A percentile compares a stretch with the other conserved stretches of the same genome.
These are phyloP conservation scores for Trifolium subterraneum DNA, from an alignment of 306 rosid species.

Conservation along the genomic window DNA sequence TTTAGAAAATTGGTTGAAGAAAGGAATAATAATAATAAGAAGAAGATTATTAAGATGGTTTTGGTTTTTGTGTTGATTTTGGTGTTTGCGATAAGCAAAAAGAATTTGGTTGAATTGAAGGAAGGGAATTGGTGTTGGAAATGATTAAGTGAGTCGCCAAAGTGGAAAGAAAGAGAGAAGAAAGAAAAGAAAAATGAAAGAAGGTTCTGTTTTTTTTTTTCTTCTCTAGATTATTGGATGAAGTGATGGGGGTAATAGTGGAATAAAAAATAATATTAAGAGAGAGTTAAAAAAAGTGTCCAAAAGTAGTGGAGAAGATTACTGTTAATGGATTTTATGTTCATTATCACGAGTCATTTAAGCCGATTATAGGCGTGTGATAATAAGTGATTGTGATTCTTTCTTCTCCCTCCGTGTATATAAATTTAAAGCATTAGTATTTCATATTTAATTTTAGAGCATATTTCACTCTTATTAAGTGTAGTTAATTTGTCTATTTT, in stretches of 20 bases:
- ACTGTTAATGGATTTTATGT: too few species aligned
- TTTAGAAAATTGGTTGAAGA: neutral
- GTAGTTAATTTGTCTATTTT: too few species aligned
- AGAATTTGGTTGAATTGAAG: neutral
- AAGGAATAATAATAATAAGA: neutral
- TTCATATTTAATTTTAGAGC: too few species aligned
- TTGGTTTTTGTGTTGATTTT: neutral
- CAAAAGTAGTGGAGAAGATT: too few species aligned
- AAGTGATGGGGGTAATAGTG: neutral
- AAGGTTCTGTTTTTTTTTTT: neutral
- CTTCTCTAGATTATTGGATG: neutral
- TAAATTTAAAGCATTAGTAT: too few species aligned
- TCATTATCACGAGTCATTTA: too few species aligned
- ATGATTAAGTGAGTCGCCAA: neutral
- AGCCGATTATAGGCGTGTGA: too few species aligned
- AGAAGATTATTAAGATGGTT: neutral
- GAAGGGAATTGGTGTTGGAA: neutral
- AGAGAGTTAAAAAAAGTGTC: too few species aligned
- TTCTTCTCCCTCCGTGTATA: too few species aligned
- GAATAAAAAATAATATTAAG: too few species aligned
- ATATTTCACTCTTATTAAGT: too few species aligned
- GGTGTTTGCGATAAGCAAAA: neutral
- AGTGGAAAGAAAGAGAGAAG: neutral
- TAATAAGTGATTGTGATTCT: too few species aligned
- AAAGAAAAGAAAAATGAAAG: constrained; percentile 6